These are phyloP conservation scores for Angomonas desouzai DNA, from an alignment of 208 protist genomes.

Conservation along the genomic window DNA sequence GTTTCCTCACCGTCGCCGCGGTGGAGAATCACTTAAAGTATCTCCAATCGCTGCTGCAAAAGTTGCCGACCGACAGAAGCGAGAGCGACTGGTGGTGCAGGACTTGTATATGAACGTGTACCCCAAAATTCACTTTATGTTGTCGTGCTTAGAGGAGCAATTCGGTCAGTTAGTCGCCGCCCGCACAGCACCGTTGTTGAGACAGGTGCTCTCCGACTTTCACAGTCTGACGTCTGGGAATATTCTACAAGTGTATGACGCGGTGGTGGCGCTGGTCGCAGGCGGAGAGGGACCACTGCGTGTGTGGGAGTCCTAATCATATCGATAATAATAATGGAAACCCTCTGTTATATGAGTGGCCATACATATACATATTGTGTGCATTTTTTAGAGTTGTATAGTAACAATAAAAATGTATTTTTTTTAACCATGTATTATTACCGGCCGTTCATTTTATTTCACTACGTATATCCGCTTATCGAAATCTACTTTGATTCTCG, in stretches of 20 bases:
- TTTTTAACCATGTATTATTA: not conserved
- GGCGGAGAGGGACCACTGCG: too few relatives aligned
- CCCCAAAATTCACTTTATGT: slow-evolving; percentile 54
- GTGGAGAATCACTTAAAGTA: slow-evolving; percentile 50
- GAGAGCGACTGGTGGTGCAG: slow-evolving; percentile 49
- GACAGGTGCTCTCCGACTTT: slow-evolving; percentile 38
- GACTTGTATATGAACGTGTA: slow-evolving; percentile 76
- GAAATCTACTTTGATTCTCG: too few relatives aligned
- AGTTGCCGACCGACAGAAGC: slow-evolving; percentile 39
- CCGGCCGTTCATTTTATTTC: too few relatives aligned
- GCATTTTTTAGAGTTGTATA: not conserved
- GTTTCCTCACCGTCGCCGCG: slow-evolving; percentile 32
- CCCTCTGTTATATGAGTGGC: not conserved
- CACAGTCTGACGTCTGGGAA: slow-evolving; percentile 59
- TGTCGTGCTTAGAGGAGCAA: slow-evolving; percentile 51
- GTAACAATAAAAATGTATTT: not conserved
- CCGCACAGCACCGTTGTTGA: slow-evolving; percentile 6
- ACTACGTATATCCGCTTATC: too few relatives aligned
- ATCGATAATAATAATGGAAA: too few relatives aligned
- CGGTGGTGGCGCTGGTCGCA: slow-evolving; percentile 29
- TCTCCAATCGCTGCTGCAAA: slow-evolving; percentile 37
- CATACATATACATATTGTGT: not conserved
- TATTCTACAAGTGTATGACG: slow-evolving; percentile 53
- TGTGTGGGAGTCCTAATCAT: too few relatives aligned
- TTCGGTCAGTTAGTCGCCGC: slow-evolving; percentile 16